A percentile compares a stretch with the other conserved stretches of the same genome.
Evolutionary conservation across 331 rosid genomes (phyloP).

Genomic region (Malus hybrid): DNA sequence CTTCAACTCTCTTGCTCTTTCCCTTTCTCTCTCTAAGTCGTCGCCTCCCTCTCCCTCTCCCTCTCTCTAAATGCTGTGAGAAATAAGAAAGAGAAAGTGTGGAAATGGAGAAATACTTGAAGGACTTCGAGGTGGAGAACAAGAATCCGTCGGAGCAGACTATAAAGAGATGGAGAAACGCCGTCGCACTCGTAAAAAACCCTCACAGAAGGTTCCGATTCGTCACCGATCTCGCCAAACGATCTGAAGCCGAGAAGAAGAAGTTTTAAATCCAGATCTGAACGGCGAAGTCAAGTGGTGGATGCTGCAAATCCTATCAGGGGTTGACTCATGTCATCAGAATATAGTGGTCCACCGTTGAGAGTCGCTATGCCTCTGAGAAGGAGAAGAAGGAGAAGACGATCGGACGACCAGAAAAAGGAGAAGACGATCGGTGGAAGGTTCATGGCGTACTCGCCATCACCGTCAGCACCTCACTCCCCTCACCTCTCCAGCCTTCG

Average conservation of each 20-base stretch:
- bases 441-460: conserved; percentile 81
- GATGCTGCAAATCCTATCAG: too few species aligned
- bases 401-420: neutral
- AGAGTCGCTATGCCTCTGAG: too few species aligned
- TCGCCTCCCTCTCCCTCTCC: neutral
- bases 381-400: too few species aligned
- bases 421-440: conserved; percentile 35
- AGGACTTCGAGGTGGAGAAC: conserved; percentile 41
- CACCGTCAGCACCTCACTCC: conserved; percentile 59
- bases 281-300: too few species aligned
- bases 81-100: neutral
- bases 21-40: too few species aligned
- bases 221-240: conserved; percentile 61
- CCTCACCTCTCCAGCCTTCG: conserved; percentile 71
- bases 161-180: conserved; percentile 48
- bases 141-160: conserved; percentile 44
- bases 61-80: neutral
- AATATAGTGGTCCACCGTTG: too few species aligned
- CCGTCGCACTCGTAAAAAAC: conserved; percentile 54
- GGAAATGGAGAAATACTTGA: conserved; percentile 25
- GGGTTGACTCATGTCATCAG: too few species aligned
- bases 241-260: conserved; percentile 31
- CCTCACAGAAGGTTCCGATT: conserved; percentile 51
- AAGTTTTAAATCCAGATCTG: conserved; percentile 46
- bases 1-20: too few species aligned